These are phyloP conservation scores for Avena insularis DNA, from an alignment of 176 grass and related monocot genomes.

Conservation along the genomic window DNA sequence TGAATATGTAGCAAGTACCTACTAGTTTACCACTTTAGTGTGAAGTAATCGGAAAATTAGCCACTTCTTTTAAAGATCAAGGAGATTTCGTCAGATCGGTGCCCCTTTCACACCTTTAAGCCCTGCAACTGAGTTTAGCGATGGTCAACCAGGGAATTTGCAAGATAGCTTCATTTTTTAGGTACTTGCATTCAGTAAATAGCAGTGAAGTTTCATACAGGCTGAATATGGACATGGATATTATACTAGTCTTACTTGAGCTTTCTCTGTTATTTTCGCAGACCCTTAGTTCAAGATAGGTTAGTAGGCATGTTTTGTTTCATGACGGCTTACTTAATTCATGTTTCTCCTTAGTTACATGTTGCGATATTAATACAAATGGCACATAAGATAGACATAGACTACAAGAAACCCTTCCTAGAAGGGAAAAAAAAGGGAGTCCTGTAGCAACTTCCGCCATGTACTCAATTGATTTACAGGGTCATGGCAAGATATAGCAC, in stretches of 20 bases:
- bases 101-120: not conserved
- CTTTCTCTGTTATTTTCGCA: slow-evolving; percentile 5
- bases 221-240: not conserved
- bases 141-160: slow-evolving; percentile 1
- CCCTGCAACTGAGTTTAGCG: not conserved
- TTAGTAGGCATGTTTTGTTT: slow-evolving; percentile 12
- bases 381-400: not conserved
- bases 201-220: not conserved
- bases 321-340: not conserved
- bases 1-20: not conserved
- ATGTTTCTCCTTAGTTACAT: not conserved
- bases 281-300: not conserved
- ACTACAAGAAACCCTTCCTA: not conserved
- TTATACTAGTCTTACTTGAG: slow-evolving; percentile 1
- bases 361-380: slow-evolving; percentile 1
- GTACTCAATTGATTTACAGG: not conserved
- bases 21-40: not conserved
- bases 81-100: not conserved
- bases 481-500: not conserved
- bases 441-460: not conserved
- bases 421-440: not conserved
- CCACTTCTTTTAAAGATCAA: not conserved
- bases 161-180: not conserved
- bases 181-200: not conserved
- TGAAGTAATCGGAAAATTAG: not conserved